Conservation (phyloP, 345 rosid species). For the Carallia pectinifolia region DNA sequence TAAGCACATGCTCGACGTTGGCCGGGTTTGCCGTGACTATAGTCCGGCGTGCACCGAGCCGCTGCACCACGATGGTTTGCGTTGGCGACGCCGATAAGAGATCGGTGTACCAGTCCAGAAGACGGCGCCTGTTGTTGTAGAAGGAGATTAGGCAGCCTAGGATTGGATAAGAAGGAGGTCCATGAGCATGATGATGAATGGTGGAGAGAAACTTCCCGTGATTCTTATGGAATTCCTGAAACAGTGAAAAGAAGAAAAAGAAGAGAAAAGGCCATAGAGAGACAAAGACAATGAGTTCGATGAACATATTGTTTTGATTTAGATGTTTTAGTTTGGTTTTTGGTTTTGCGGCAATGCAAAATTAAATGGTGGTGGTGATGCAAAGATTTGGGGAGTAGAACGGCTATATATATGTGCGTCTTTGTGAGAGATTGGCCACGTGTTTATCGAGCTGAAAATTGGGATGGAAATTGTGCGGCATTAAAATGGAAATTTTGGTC, state of each 20-base stretch:
- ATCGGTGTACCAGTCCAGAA: conserved; percentile 72
- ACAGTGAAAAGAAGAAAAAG: background rate
- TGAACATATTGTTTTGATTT: conserved; percentile 1
- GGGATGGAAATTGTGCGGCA: background rate
- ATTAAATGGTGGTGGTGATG: background rate
- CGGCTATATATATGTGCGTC: background rate
- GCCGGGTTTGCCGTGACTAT: conserved; percentile 65
- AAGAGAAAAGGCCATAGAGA: conserved; percentile 21
- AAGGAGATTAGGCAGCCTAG: conserved; percentile 68
- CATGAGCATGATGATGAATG: background rate
- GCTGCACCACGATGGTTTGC: conserved; percentile 50
- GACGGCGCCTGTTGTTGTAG: conserved; percentile 55
- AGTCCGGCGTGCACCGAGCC: conserved; percentile 55
- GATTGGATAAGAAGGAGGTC: conserved; percentile 54
- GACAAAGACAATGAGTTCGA: conserved; percentile 9
- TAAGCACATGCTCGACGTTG: conserved; percentile 72
- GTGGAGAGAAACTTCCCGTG: conserved; percentile 2
- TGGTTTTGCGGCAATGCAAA: too few species aligned
- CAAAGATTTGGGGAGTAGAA: background rate
- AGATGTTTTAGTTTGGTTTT: background rate
- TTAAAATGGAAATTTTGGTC: too few species aligned
- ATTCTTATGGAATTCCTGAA: background rate
- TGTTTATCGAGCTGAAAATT: conserved; percentile 9
- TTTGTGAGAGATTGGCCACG: background rate
- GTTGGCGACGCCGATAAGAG: conserved; percentile 54